Conservation (phyloP, 495 filamentous ascomycete species). For the Chlorociboria aeruginascens region DNA sequence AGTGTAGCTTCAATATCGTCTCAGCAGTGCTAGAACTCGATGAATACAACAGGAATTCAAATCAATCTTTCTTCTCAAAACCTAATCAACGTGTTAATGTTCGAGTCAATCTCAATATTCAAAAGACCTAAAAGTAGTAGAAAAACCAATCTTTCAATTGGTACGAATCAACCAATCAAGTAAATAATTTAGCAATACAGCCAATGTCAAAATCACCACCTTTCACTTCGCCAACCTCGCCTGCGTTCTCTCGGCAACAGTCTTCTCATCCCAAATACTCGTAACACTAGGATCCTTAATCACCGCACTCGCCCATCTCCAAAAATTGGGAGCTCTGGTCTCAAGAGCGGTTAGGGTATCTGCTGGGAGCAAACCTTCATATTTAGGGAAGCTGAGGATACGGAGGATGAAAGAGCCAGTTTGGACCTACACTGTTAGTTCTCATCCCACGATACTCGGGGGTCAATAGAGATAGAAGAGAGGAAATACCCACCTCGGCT, state of each 20-base stretch:
- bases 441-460: neutral
- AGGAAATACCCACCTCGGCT: conserved; percentile 55
- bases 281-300: conserved; percentile 52
- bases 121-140: too few species aligned
- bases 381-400: conserved; percentile 36
- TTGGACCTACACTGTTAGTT: conserved; percentile 33
- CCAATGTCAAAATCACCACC: neutral
- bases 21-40: too few species aligned
- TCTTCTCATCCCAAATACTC: conserved; percentile 46
- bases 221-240: conserved; percentile 21
- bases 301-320: conserved; percentile 54
- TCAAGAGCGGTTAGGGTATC: conserved; percentile 35
- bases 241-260: conserved; percentile 22
- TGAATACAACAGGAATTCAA: too few species aligned
- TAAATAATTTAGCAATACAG: too few species aligned
- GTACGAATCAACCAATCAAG: too few species aligned
- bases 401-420: conserved; percentile 59
- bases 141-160: too few species aligned
- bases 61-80: too few species aligned
- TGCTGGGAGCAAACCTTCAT: conserved; percentile 36
- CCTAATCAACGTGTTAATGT: too few species aligned
- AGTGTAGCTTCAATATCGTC: too few species aligned
- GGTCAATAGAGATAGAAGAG: neutral
- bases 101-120: too few species aligned
- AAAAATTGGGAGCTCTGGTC: conserved; percentile 48